Evolutionary conservation across 2,329 filamentous ascomycete genomes (phyloP).

Genomic region (Aureobasidium sp.): DNA sequence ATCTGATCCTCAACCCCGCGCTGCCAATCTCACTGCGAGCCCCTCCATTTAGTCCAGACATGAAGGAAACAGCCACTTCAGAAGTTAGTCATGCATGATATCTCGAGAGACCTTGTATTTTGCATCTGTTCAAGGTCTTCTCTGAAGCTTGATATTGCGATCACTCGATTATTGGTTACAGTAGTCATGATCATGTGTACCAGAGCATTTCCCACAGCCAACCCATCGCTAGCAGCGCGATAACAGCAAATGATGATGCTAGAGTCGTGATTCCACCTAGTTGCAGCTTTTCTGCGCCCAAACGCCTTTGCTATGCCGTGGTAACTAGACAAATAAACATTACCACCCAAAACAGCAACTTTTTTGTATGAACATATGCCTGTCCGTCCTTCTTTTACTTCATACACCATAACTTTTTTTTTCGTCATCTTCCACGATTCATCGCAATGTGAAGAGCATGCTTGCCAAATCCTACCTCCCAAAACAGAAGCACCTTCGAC

Average conservation of each 20-base stretch:
- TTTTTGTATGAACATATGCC: slow-evolving; percentile 1
- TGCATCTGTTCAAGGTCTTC: too few species aligned
- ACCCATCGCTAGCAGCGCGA: not conserved
- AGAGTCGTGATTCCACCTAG: not conserved
- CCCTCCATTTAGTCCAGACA: not conserved
- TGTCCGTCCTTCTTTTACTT: not conserved
- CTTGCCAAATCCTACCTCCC: not conserved
- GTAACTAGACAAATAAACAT: not conserved
- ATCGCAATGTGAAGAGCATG: not conserved
- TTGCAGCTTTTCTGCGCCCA: not conserved
- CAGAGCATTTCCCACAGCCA: not conserved
- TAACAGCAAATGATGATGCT: not conserved
- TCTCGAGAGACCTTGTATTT: too few species aligned
- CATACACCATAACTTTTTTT: not conserved
- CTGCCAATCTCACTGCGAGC: not conserved
- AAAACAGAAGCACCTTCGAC: not conserved
- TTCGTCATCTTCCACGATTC: not conserved
- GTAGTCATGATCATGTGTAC: not conserved
- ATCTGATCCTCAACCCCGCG: not conserved
- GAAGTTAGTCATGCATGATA: too few species aligned
- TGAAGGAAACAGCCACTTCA: not conserved
- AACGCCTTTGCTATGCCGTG: slow-evolving; percentile 7
- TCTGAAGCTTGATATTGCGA: not conserved
- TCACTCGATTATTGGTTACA: not conserved
- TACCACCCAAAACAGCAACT: not conserved